Percentiles rank a stretch among this genome's conserved stretches.
phyloP scores from a whole-genome alignment of 805 yeast genomes.

The Ogataea angusta region DNA sequence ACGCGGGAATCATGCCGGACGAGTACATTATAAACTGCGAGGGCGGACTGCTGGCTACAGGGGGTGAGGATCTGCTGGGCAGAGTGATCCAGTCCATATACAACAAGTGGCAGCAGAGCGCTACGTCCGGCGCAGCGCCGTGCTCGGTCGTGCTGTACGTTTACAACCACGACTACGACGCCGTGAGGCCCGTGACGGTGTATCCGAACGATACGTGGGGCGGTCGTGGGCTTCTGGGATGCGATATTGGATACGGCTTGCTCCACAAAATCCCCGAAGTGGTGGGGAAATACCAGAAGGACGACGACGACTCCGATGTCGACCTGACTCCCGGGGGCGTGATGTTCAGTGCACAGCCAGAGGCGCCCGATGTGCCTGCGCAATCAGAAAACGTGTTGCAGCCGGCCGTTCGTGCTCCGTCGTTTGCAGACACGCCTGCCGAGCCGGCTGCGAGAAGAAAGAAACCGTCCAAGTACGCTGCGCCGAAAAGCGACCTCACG shows the following conservation, averaged over 20 bases:
- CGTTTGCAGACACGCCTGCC: constrained; percentile 12
- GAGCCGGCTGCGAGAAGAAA: constrained; percentile 18
- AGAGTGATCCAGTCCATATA: constrained; percentile 59
- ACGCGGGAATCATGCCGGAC: constrained; percentile 78
- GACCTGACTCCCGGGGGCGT: constrained; percentile 26
- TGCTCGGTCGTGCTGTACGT: constrained; percentile 58
- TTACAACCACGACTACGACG: constrained; percentile 83
- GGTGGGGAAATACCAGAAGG: constrained; percentile 38
- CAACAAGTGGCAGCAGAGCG: constrained; percentile 25
- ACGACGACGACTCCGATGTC: constrained; percentile 20
- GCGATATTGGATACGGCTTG: constrained; percentile 92
- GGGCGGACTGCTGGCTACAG: constrained; percentile 79
- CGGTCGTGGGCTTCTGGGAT: constrained; percentile 82
- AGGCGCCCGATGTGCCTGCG: constrained; percentile 3
- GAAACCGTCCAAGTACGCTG: constrained; percentile 12
- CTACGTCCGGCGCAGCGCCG: constrained; percentile 28
- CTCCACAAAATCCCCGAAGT: constrained; percentile 72
- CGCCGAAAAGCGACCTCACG: constrained; percentile 28
- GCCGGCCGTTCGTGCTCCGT: constrained; percentile 26
- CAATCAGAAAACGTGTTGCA: constrained; percentile 16
- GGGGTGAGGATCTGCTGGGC: constrained; percentile 80
- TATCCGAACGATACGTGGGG: constrained; percentile 72
- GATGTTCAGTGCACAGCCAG: constrained; percentile 14
- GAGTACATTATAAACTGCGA: constrained; percentile 89
- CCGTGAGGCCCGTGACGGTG: constrained; percentile 84